These are phyloP conservation scores for Cynanchum wilfordii DNA, from an alignment of 257 asterid species.

Conservation along the genomic window DNA sequence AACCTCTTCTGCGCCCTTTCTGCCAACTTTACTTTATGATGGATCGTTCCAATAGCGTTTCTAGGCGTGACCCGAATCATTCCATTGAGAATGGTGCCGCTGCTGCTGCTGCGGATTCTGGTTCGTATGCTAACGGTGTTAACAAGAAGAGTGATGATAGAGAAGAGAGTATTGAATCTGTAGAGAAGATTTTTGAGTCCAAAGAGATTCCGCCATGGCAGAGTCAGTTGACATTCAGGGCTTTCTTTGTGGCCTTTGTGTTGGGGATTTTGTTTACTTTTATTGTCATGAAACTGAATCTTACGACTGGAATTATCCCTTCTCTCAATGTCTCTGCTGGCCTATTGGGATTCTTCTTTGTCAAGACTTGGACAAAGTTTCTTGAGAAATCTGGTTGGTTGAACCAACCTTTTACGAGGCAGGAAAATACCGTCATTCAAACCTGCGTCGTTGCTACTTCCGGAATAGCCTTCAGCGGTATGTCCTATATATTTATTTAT, in stretches of 20 bases:
- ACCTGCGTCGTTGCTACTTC: conserved; percentile 93
- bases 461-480: conserved; percentile 97
- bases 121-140: too few species aligned
- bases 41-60: conserved; percentile 18
- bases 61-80: conserved; percentile 10
- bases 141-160: conserved; percentile 20
- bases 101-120: not conserved
- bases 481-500: not conserved
- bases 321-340: conserved; percentile 93
- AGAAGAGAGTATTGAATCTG: conserved; percentile 29
- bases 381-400: conserved; percentile 64
- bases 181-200: conserved; percentile 70
- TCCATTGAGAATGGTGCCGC: not conserved
- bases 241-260: conserved; percentile 60
- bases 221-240: conserved; percentile 72
- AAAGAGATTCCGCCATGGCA: conserved; percentile 82
- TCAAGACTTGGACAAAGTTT: conserved; percentile 69
- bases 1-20: too few species aligned
- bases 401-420: conserved; percentile 81
- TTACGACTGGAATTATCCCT: conserved; percentile 90
- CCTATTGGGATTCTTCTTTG: conserved; percentile 84
- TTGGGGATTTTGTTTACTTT: conserved; percentile 69
- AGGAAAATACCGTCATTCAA: conserved; percentile 91
- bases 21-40: not conserved
- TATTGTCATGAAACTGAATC: conserved; percentile 85